A percentile compares a stretch with the other conserved stretches of the same genome.
Conservation (phyloP, 2,329 filamentous ascomycete species). For the Aspergillus sclerotialis region DNA sequence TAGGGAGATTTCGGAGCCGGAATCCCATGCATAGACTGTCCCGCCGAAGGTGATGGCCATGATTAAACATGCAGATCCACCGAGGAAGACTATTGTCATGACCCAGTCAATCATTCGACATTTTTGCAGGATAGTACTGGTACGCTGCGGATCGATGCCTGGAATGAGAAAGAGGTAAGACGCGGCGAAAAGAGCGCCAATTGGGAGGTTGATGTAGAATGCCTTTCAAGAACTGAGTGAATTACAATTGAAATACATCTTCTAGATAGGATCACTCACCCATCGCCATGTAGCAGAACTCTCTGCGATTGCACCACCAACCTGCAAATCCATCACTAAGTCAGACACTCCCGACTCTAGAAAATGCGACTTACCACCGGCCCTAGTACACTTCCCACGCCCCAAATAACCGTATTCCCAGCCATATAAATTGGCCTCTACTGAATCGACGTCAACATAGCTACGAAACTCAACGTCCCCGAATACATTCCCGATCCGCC, state of each 20-base stretch:
- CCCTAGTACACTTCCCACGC: too few relatives aligned
- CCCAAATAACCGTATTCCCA: too few relatives aligned
- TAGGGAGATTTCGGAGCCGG: constrained; percentile 13
- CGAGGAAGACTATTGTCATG: constrained; percentile 38
- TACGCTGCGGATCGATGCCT: constrained; percentile 15
- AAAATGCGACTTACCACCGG: too few relatives aligned
- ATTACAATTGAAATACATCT: too few relatives aligned
- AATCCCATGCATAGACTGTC: constrained; percentile 42
- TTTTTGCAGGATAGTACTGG: constrained; percentile 13
- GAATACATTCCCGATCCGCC: constrained; percentile 25
- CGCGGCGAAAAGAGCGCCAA: constrained; percentile 39
- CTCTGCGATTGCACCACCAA: constrained; percentile 11
- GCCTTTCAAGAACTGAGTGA: too few relatives aligned
- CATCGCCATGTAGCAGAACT: constrained; percentile 23
- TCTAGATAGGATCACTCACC: too few relatives aligned
- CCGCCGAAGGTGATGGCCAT: constrained; percentile 50
- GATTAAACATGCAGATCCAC: constrained; percentile 37
- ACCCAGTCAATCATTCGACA: constrained; percentile 43
- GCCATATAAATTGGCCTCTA: too few relatives aligned
- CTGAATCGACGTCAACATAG: too few relatives aligned
- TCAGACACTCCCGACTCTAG: constrained; percentile 25
- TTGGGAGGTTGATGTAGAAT: constrained; percentile 52
- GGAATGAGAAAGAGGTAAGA: constrained; percentile 41
- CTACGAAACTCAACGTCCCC: too few relatives aligned
- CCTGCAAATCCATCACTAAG: constrained; percentile 28